Percentiles rank a stretch among this genome's conserved stretches.
These are phyloP conservation scores for Pezicula radicicola DNA, from an alignment of 2,329 filamentous ascomycete genomes.

Conservation along the genomic window DNA sequence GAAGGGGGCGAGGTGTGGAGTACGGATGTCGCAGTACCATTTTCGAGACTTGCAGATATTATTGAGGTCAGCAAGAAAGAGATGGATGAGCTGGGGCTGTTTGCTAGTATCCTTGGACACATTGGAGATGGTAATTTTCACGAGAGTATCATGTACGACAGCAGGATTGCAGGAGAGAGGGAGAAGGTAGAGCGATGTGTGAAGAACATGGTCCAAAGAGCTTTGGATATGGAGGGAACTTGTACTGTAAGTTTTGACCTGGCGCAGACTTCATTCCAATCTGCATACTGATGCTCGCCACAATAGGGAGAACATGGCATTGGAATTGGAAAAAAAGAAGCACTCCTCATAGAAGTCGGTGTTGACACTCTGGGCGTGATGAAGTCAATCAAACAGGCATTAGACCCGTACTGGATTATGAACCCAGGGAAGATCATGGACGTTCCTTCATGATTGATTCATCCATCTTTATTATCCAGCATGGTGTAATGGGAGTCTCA, in stretches of 20 bases:
- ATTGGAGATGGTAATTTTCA: constrained; percentile 96
- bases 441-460: constrained; percentile 32
- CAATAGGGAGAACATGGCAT: constrained; percentile 73
- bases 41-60: constrained; percentile 71
- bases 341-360: constrained; percentile 75
- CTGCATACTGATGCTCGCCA: background rate
- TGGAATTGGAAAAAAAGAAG: constrained; percentile 82
- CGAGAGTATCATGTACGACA: constrained; percentile 85
- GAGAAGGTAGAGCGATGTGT: constrained; percentile 78
- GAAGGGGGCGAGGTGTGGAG: constrained; percentile 74
- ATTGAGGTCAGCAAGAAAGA: constrained; percentile 84
- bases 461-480: too few relatives aligned
- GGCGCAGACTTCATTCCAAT: constrained; percentile 1
- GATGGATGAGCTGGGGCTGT: constrained; percentile 80
- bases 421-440: constrained; percentile 94
- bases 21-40: constrained; percentile 81
- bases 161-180: constrained; percentile 63
- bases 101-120: constrained; percentile 85
- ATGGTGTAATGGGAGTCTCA: background rate
- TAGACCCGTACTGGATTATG: constrained; percentile 86
- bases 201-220: constrained; percentile 86
- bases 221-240: constrained; percentile 90
- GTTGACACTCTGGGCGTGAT: constrained; percentile 79
- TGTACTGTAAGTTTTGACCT: constrained; percentile 55
- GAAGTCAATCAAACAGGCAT: constrained; percentile 75